phyloP scores from a whole-genome alignment of 768 basidiomycete genomes.

The Hypholoma sublateritium region DNA sequence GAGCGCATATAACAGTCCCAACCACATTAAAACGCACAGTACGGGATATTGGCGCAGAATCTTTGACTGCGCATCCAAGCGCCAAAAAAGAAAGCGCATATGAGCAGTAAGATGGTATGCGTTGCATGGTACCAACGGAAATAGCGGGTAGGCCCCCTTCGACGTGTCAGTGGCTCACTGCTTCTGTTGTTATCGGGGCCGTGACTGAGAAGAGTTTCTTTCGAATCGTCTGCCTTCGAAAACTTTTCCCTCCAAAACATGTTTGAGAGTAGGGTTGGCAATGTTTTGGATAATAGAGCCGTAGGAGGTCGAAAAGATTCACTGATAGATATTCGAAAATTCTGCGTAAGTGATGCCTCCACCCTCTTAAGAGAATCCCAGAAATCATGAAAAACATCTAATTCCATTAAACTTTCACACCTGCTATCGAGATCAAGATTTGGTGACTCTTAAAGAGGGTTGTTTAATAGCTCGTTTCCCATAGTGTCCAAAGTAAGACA shows the following conservation, averaged over 20 bases:
- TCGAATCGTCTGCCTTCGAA: background rate
- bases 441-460: too few species aligned
- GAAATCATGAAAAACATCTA: background rate
- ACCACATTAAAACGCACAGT: background rate
- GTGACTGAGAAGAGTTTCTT: background rate
- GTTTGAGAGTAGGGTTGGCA: background rate
- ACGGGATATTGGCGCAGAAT: background rate
- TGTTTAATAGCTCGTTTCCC: too few species aligned
- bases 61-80: background rate
- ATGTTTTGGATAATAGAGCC: too few species aligned
- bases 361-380: background rate
- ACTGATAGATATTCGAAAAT: background rate
- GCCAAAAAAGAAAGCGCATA: background rate
- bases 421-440: too few species aligned
- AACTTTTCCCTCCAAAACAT: background rate
- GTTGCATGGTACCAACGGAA: background rate
- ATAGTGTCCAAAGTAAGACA: too few species aligned
- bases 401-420: background rate
- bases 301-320: background rate
- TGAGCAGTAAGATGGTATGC: background rate
- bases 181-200: background rate
- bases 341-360: background rate
- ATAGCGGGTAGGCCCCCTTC: background rate
- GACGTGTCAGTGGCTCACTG: background rate
- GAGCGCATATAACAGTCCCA: background rate